phyloP scores from a whole-genome alignment of 306 rosid species.

The Malus orientalis region DNA sequence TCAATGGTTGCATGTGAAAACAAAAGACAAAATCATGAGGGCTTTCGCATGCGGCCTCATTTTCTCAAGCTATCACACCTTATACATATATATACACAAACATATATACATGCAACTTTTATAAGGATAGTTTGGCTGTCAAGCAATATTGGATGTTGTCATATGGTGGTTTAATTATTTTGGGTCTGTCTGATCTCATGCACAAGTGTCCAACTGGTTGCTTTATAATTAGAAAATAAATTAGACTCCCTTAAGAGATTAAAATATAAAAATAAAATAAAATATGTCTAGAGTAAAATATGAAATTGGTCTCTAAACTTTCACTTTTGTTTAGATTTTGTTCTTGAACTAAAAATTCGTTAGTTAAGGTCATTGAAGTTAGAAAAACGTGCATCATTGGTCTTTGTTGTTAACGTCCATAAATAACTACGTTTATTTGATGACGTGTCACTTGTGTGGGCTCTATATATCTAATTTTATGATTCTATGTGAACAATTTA shows the following conservation, averaged over 20 bases:
- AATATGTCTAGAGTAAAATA: background rate
- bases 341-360: too few relatives aligned
- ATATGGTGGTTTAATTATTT: background rate
- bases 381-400: too few relatives aligned
- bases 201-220: conserved; percentile 12
- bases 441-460: too few relatives aligned
- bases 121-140: background rate
- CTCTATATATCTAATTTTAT: too few relatives aligned
- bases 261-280: background rate
- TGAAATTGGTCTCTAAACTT: background rate
- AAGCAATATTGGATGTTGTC: background rate
- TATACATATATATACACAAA: background rate
- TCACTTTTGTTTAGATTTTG: background rate
- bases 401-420: too few relatives aligned
- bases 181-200: background rate
- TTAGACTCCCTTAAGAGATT: background rate
- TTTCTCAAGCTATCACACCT: background rate
- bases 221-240: background rate
- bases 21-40: conserved; percentile 3
- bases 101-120: background rate
- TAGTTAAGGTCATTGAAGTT: too few relatives aligned
- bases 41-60: conserved; percentile 13
- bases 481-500: too few relatives aligned
- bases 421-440: too few relatives aligned
- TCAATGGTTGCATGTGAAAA: background rate